Base-by-base conservation (phyloP, 768 basidiomycete genomes). In the Lentinula lateritia region DNA sequence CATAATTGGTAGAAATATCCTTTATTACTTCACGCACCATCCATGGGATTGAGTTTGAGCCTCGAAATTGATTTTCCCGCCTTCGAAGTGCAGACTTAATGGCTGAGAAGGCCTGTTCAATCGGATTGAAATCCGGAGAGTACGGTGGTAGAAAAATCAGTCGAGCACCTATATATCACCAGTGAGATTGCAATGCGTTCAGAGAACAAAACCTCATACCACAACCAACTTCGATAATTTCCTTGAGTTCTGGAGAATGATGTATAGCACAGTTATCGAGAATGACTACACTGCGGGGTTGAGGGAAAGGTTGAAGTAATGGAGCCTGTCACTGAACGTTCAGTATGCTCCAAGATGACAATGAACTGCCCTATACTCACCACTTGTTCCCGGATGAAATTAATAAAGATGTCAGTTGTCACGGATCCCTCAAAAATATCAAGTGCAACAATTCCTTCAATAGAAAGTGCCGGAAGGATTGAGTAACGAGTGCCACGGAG, bases 381-480 rank as follows among this genome's bases (percentile, higher is more conserved):
- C 45, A 75, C 20, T 60, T 74, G 66, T 13, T 72, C 68, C 9
- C 66, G 15, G 4, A 77, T 50, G 60, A 76, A 77, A 13, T 59
- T 23, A 15, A 76, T 46, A 45, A 76, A 76, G 1, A 50, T 45
- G 9, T 73, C 73, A 53, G 70, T 66, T 15, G 61, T 76, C n/a
- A 76, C 69, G 0, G 74, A 71, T 0, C 74, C 75, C 58, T 72
- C 69, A 55, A 76, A 68, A 15, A 75, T 74, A 54, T 73, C 70
- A 7, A 73, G 63, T 1, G 72, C 70, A 54, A 74, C 67, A n/a
- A 68, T 66, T 35, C 73, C 74, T 50, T 72, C 68, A 8, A 45
- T 50, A 1, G 68, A 70, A 9, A 75, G 63, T 0, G 69, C 71
- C 2, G 72, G 72, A 5, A 75, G 63, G 8, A 75, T 61, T 1